Conservation (phyloP, 768 basidiomycete species). For the Antrodiella citrinella region DNA sequence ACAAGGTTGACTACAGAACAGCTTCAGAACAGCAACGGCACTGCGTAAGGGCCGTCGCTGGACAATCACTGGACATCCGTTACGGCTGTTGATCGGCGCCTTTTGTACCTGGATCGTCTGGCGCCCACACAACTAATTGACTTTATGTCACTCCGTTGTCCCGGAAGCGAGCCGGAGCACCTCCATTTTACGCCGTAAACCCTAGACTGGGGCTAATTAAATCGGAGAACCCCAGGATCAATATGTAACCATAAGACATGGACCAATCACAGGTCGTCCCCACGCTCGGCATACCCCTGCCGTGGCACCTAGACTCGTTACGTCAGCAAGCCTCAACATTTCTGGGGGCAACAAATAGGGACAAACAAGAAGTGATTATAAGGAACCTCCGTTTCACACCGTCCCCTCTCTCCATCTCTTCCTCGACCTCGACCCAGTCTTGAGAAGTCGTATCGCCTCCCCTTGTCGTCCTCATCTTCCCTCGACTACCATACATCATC, state of each 20-base stretch:
- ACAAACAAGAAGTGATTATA: conserved; percentile 10
- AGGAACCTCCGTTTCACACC: background rate
- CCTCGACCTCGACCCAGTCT: conserved; percentile 14
- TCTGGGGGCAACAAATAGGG: conserved; percentile 8
- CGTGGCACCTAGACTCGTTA: background rate
- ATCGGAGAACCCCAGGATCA: background rate
- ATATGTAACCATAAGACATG: background rate
- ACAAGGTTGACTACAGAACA: too few species aligned
- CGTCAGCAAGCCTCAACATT: background rate
- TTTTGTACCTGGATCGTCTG: too few species aligned
- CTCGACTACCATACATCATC: conserved; percentile 11
- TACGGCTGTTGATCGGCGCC: too few species aligned
- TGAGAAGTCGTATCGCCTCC: background rate
- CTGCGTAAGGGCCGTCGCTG: too few species aligned
- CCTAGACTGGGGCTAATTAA: background rate
- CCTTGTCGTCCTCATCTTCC: conserved; percentile 5
- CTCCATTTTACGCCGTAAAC: background rate
- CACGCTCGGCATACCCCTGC: background rate
- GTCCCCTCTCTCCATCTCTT: conserved; percentile 12
- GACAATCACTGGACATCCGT: too few species aligned
- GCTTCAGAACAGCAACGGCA: too few species aligned
- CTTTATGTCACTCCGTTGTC: too few species aligned
- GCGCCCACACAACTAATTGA: too few species aligned
- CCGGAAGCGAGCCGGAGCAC: too few species aligned
- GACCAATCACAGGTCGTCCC: background rate